Percentiles rank a stretch among this genome's conserved stretches.
These are phyloP conservation scores for Phytophthora aleatoria DNA, from an alignment of 352 stramenopile species.

Conservation along the genomic window DNA sequence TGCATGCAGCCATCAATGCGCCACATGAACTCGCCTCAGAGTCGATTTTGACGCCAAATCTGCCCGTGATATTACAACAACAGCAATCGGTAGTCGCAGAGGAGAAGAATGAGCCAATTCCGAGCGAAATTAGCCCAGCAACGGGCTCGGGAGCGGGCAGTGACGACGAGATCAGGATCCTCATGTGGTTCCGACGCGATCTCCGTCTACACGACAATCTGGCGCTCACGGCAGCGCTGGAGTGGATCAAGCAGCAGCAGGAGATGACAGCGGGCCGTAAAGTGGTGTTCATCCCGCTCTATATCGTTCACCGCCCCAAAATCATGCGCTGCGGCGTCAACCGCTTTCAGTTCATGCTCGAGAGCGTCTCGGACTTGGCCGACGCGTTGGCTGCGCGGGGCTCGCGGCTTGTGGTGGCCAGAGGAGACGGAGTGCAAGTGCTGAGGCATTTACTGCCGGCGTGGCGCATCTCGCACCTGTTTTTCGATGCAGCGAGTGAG, in stretches of 20 bases:
- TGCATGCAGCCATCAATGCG: slow-evolving; percentile 40
- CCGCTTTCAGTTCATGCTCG: slow-evolving; percentile 93
- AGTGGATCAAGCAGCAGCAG: slow-evolving; percentile 35
- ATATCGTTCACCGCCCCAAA: slow-evolving; percentile 88
- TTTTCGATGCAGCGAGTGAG: slow-evolving; percentile 92
- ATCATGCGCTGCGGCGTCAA: slow-evolving; percentile 85
- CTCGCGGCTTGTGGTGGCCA: slow-evolving; percentile 72
- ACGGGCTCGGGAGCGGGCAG: background rate
- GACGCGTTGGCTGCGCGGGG: slow-evolving; percentile 67
- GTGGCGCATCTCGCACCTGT: slow-evolving; percentile 91
- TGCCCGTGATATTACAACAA: background rate
- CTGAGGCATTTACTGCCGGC: slow-evolving; percentile 80
- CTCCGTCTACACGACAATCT: slow-evolving; percentile 97
- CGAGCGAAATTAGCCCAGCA: slow-evolving; percentile 7
- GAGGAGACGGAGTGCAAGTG: slow-evolving; percentile 79
- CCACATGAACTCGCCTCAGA: slow-evolving; percentile 12
- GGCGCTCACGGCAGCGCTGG: slow-evolving; percentile 79
- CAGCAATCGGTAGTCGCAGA: background rate
- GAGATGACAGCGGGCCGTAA: slow-evolving; percentile 3
- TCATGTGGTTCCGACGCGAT: slow-evolving; percentile 96
- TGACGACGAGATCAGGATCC: slow-evolving; percentile 42
- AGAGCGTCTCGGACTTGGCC: slow-evolving; percentile 89
- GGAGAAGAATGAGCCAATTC: slow-evolving; percentile 3
- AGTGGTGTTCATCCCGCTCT: slow-evolving; percentile 83
- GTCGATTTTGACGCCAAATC: background rate